Evolutionary conservation across 805 yeast genomes (phyloP), one percentile per base, ranked within the genome.

Genomic region (Jamesozyma jinghongensis): DNA sequence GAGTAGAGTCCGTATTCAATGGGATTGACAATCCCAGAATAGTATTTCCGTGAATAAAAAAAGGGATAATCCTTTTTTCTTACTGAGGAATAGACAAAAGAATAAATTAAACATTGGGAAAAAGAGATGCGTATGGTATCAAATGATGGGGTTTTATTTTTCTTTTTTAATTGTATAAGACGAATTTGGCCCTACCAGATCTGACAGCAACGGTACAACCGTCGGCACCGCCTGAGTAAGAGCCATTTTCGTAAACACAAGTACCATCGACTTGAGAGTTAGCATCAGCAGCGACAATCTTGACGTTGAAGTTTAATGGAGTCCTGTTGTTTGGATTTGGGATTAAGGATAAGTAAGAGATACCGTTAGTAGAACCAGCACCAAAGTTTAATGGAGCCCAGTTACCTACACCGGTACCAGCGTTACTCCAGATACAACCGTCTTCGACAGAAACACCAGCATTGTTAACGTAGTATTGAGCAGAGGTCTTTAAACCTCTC

Each of bases 381-480:
- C 98, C 98, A 56, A 92, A 74, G 69, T 81, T 84, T 53, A 90
- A 73, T 59, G 97, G 97, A 51, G 97, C 95, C 97, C 96, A 90
- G 85, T 90, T 90, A 71, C 98, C 98, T 51, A 83, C 65, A 59
- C 82, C 84, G 33, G 88, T 73, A 48, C 87, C 86, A 10, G 71
- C 56, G 42, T 77, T 65, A 66, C 96, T 94, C 98, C 98, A 90
- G 55, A 83, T 66, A 73, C 98, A 90, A 57, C 97, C 97, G 49
- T 88, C 94, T 65, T 81, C 83, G 59, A 73, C 74, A 42, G 86
- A 75, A 54, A 87, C 86, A 73, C 97, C 97, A 42, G 96, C 96
- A 59, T 90, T 78, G 79, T 90, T 90, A 51, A 90, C 97, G 69
- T 90, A 90, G 78, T 86, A 92, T 73, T 90, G 98, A 50, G 96